Base-by-base conservation (phyloP, 2,329 filamentous ascomycete genomes). In the Stylonectria norvegica region DNA sequence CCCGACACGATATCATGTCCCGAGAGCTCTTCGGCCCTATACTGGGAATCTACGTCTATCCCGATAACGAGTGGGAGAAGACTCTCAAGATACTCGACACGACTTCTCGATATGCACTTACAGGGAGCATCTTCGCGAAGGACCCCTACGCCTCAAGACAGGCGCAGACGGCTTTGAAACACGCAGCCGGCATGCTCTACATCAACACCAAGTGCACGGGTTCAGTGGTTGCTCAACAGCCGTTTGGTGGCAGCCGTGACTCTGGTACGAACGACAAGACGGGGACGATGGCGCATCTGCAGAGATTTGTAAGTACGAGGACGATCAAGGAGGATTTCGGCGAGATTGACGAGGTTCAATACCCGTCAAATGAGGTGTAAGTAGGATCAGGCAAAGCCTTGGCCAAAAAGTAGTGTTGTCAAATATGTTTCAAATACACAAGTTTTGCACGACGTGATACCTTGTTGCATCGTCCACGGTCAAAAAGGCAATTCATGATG, bases 141-240 rank as follows among this genome's bases (percentile, higher is more conserved):
- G 82, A 86, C 57, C 68, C 83, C 11, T 65, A 71, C 8, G 81
- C 73, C 4, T 67, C 87, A 29, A 71, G 78, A 14, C 70, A 70
- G 34, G 85, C 83, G 0, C 82, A 86, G 58, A 75, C 85, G 38
- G 72, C 70, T 31, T 66, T 89, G 30, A 71, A 81, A 36, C 77
- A 86, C 55, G 68, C 80, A 0, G 83, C 84, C 0, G 85, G 85
- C 11, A 88, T 88, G 66, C 86, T 88, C 56, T 88, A 88, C 65
- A 73, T 88, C 60, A 88, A 52, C 22, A 29, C 18, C 20, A 40
- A 40, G 36, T 34, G 47, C 53, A 84, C 80, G 0, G 81, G 79
- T 20, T 78, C 80, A 2, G 75, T 85, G 10, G 79, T 83, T 2
- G 81, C 78, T 6, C 80, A 83, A 60, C 81, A 85, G 60, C 78